These are phyloP conservation scores for Wilhelminamyces savonicus DNA, from an alignment of 805 yeast genomes.

Conservation along the genomic window DNA sequence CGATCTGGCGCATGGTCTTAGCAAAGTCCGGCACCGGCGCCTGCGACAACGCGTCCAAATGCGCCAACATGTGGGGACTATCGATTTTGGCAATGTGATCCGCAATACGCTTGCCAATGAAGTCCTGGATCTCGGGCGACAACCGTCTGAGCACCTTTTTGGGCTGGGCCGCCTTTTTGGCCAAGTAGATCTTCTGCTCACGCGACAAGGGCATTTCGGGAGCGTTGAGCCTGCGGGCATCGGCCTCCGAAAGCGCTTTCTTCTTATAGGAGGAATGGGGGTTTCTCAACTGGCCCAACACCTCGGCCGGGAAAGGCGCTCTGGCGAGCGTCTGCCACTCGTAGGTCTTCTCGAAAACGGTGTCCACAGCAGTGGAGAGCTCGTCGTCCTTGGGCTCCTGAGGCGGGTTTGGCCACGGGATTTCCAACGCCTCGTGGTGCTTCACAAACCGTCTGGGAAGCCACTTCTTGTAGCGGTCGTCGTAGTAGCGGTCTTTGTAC, in stretches of 20 bases:
- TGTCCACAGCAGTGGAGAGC: constrained; percentile 49
- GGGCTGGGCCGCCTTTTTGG: constrained; percentile 40
- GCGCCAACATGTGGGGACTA: constrained; percentile 28
- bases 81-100: constrained; percentile 29
- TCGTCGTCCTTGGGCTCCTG: constrained; percentile 46
- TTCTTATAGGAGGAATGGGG: constrained; percentile 65
- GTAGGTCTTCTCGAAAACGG: constrained; percentile 66
- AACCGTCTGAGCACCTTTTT: constrained; percentile 31
- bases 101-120: constrained; percentile 45
- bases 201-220: constrained; percentile 75
- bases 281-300: constrained; percentile 66
- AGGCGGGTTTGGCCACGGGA: constrained; percentile 86
- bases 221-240: constrained; percentile 54
- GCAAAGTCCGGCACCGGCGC: constrained; percentile 23
- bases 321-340: constrained; percentile 62
- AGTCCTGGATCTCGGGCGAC: constrained; percentile 49
- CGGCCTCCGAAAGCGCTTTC: constrained; percentile 47
- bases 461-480: constrained; percentile 63
- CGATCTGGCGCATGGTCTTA: constrained; percentile 18
- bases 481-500: constrained; percentile 66
- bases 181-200: constrained; percentile 53
- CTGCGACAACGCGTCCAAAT: constrained; percentile 33
- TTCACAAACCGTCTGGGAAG: constrained; percentile 74
- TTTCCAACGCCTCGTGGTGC: constrained; percentile 59
- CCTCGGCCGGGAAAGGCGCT: constrained; percentile 64